Evolutionary conservation across 2,329 filamentous ascomycete species (phyloP).

Genomic region (Coniella vitis): DNA sequence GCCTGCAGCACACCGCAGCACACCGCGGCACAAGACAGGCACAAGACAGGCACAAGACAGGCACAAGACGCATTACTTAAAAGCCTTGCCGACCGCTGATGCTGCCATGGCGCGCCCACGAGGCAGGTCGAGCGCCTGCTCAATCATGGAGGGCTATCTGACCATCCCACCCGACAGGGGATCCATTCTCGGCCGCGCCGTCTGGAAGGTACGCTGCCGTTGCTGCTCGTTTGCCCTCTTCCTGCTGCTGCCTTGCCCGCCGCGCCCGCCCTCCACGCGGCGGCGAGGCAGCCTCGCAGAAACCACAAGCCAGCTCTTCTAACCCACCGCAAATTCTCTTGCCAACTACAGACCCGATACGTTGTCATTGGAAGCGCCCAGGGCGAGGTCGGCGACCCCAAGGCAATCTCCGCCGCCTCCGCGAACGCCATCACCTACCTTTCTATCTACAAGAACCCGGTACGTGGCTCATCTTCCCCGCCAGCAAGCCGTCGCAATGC

Average conservation of each 20-base stretch:
- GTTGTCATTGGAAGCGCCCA: slow-evolving; percentile 44
- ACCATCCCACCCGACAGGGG: slow-evolving; percentile 44
- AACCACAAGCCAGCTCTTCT: too few species aligned
- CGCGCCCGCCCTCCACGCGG: background rate
- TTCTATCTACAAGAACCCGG: slow-evolving; percentile 43
- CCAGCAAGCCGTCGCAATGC: background rate
- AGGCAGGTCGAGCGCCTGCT: slow-evolving; percentile 6
- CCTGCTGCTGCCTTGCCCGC: slow-evolving; percentile 2
- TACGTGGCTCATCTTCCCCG: background rate
- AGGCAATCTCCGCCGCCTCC: slow-evolving; percentile 19
- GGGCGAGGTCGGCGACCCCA: slow-evolving; percentile 28
- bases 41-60: background rate
- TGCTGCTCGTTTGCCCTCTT: too few species aligned
- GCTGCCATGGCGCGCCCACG: slow-evolving; percentile 2
- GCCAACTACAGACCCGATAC: slow-evolving; percentile 44
- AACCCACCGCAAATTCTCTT: too few species aligned
- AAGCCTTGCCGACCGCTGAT: background rate
- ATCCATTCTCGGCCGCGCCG: slow-evolving; percentile 42
- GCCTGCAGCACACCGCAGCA: too few species aligned
- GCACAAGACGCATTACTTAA: slow-evolving; percentile 1
- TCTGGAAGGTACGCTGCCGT: slow-evolving; percentile 43
- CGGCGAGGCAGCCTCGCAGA: too few species aligned
- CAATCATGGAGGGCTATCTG: slow-evolving; percentile 42
- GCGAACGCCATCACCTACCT: slow-evolving; percentile 38
- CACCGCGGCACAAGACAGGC: too few species aligned